Base-by-base conservation (phyloP, 2,329 filamentous ascomycete species). In the Raffaelea albimanens region DNA sequence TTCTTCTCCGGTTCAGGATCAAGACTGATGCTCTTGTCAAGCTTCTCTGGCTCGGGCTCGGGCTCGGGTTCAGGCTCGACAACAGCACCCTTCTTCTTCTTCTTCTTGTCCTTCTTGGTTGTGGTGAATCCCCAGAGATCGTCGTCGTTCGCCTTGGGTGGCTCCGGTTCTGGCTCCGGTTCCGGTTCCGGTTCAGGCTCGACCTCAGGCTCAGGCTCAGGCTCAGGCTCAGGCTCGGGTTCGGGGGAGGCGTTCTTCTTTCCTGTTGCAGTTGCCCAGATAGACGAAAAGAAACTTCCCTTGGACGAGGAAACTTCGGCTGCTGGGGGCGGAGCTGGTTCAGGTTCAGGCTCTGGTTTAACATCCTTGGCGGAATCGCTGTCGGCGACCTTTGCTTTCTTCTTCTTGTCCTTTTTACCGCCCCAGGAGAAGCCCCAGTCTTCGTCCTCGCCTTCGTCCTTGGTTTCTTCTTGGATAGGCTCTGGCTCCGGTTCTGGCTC, bases 231-330 rank as follows among this genome's bases (percentile, higher is more conserved):
- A 29, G 25, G 25, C 13, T 29, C 46, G 3, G 41, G 41, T 25
- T 33, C 25, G 5, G 42, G 52, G 19, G 1, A 33, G 45, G 58
- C 53, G 54, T 7, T 7, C 25, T 29, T 61, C 59, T 50, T 68
- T 69, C 57, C 69, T 67, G 49, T 68, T 70, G 55, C 69, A 68
- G 53, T 66, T 67, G 50, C 69, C 68, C 48, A 62, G 58, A 45
- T 64, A 62, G 51, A 57, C 60, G 63, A 66, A 70, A 52, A 29
- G 13, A 29, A 29, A 29, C 7, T 7, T 29, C 25, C 25, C 25
- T 59, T 58, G 13, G 25, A 29, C 7, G 25, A 13, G 7, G 25
- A 13, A 29, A 13, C 25, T 29, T 29, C n/a, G n/a, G n/a, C n/a
- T n/a, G n/a, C 25, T 29, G 25, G 29, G 56, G 54, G 59, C 47